Base-by-base conservation (phyloP, 805 yeast species). In the Ogataea wickerhamii region DNA sequence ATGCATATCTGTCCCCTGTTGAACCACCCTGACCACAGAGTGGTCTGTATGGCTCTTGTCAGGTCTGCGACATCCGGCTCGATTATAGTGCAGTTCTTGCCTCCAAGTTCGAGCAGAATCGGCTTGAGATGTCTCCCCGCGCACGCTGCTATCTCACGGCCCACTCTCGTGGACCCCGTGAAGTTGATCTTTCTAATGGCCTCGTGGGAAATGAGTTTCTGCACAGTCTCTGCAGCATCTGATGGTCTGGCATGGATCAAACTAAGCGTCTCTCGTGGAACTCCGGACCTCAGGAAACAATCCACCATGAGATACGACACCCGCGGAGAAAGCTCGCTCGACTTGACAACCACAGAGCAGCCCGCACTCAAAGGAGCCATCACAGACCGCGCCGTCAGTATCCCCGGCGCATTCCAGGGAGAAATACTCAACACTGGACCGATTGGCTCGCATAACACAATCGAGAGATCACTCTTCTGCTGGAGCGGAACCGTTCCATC, bases 361-460 rank as follows among this genome's bases (percentile, higher is more conserved):
- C 76, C 76, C 10, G 76, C 76, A 28, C 69, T 68, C 38, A 71
- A 53, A 2, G 76, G 76, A 5, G 70, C 69, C 13, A 59, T 43
- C 3, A 71, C 58, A 2, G 71, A 55, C 38, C 76, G 55, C 12
- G 61, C 57, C 11, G 64, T 52, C 23, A 71, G 52, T 12, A 69
- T 56, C 0, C 64, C 64, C 2, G 77, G 74, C 1, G 73, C 75
- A 51, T 71, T 71, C 76, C 76, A 71, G 0, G 77, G 68, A 2
- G 74, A 58, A 2, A 71, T 64, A 13, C 73, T 60, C 24, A 71
- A 47, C 1, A 71, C 70, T 0, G 74, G 70, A 1, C 77, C 76
- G 12, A 69, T 38, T 1, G 77, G 76, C 28, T 61, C 58, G 28
- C 53, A 59, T 12, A 61, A 28, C 2, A 61, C 58, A 37, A 68